phyloP scores from a whole-genome alignment of 2,329 filamentous ascomycete genomes.

The Aspergillus piperis region DNA sequence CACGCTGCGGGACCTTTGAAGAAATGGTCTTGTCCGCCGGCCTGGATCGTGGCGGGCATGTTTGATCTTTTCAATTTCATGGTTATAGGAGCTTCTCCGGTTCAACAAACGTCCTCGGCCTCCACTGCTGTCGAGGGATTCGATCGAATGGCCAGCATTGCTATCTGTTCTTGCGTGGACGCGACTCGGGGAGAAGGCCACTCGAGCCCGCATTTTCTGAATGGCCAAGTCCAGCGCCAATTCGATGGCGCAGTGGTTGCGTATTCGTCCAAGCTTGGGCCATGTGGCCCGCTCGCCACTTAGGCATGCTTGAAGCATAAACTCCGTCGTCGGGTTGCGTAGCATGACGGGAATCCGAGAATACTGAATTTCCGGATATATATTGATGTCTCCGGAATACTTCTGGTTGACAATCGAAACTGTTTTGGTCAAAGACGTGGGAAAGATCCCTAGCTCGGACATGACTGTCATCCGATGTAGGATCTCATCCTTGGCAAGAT shows the following conservation, averaged over 20 bases:
- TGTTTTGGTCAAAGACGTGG: slow-evolving; percentile 75
- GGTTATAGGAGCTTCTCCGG: slow-evolving; percentile 35
- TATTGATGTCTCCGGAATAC: slow-evolving; percentile 94
- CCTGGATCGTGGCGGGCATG: slow-evolving; percentile 6
- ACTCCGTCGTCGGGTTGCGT: slow-evolving; percentile 80
- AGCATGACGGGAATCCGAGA: slow-evolving; percentile 75
- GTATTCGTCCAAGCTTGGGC: slow-evolving; percentile 82
- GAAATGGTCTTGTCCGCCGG: slow-evolving; percentile 10
- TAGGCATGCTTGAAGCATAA: slow-evolving; percentile 77
- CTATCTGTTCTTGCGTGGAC: slow-evolving; percentile 24
- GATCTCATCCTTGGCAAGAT: slow-evolving; percentile 75
- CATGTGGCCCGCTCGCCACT: slow-evolving; percentile 85
- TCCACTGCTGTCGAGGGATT: slow-evolving; percentile 26
- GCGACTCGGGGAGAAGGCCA: slow-evolving; percentile 36
- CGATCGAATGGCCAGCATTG: slow-evolving; percentile 17
- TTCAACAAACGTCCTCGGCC: slow-evolving; percentile 25
- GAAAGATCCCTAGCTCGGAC: slow-evolving; percentile 76
- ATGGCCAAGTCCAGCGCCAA: slow-evolving; percentile 63
- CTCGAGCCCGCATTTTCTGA: slow-evolving; percentile 42
- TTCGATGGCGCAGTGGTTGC: slow-evolving; percentile 86
- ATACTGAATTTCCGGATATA: slow-evolving; percentile 76
- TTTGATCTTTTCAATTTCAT: slow-evolving; percentile 29
- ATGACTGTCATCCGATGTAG: slow-evolving; percentile 79
- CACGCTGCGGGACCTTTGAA: slow-evolving; percentile 24
- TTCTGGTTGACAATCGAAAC: slow-evolving; percentile 82